Evolutionary conservation across 2,329 filamentous ascomycete genomes (phyloP), one percentile per base, ranked within the genome.

Genomic region (Botrytis pseudocinerea): DNA sequence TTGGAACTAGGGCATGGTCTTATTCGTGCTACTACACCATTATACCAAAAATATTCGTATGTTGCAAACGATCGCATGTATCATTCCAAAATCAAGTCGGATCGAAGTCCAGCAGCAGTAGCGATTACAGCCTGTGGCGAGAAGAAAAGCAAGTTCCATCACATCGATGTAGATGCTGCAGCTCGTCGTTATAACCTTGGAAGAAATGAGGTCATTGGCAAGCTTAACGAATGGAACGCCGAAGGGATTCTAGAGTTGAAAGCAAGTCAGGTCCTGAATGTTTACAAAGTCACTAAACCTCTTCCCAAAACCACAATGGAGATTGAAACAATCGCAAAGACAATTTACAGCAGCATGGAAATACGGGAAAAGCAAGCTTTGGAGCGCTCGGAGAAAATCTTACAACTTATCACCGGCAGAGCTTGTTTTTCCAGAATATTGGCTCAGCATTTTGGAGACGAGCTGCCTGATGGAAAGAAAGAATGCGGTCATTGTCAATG

Each of bases 1-100:
- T 81, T 91, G 1, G 89, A 91, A 77, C 82, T 91, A 7, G 85
- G 85, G 4, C 90, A 89, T 74, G 82, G 82, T 0, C 82, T 90
- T 0, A 83, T 91, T 44, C 84, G 89, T 35, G 88, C 85, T 25
- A 86, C 84, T 28, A 90, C 85, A 0, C 87, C 85, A 0, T 86
- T 89, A 59, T 91, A 90, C 74, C 85, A 83, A 12, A 82, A 83
- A 1, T 91, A 90, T 79, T 83, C 83, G 46, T 91, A 85, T 76
- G 83, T 83, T 63, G 80, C 81, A 20, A 40, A 59, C 8, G 81
- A 75, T 4, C 62, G 75, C 0, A 77, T 69, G 1, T 85, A 86
- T 71, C 74, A 78, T 16, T 73, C 75, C 2, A 73, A 77, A 0
- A 73, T 84, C 0, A 75, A 80, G 2, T 74, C 76, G 2, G 85